Evolutionary conservation across 352 stramenopile genomes (phyloP).

Genomic region (Phytophthora hibernalis): DNA sequence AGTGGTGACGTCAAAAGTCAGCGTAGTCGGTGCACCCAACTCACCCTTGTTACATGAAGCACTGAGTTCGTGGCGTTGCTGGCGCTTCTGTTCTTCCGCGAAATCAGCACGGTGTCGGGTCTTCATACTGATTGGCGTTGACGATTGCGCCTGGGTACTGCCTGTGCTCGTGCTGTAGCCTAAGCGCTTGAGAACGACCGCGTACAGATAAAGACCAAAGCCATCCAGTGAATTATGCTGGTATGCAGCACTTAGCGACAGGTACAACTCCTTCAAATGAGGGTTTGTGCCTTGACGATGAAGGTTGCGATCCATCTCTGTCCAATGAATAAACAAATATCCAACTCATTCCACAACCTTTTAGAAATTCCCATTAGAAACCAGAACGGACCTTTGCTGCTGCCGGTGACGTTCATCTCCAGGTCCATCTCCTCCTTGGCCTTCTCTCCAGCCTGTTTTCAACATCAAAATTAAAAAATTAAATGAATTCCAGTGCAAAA

Average conservation of each 20-base stretch:
- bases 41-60: constrained; percentile 29
- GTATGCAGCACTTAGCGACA: constrained; percentile 59
- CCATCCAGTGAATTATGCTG: constrained; percentile 64
- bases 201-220: constrained; percentile 85
- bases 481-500: too few species aligned
- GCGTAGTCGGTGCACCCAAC: constrained; percentile 17
- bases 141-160: constrained; percentile 42
- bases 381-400: constrained; percentile 38
- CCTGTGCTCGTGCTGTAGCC: constrained; percentile 70
- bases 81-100: constrained; percentile 50
- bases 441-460: constrained; percentile 73
- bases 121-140: constrained; percentile 50
- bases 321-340: neutral
- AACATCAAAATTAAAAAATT: neutral
- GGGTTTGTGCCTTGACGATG: constrained; percentile 66
- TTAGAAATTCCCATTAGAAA: neutral
- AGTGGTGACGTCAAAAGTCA: constrained; percentile 62
- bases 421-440: constrained; percentile 82
- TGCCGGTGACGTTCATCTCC: constrained; percentile 68
- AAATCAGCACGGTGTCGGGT: constrained; percentile 37
- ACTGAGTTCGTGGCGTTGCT: constrained; percentile 29
- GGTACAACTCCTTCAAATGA: constrained; percentile 75
- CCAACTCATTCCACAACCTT: neutral
- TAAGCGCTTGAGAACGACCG: constrained; percentile 71
- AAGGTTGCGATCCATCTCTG: constrained; percentile 45